Evolutionary conservation across 208 protist species (phyloP).

Genomic region (Acanthamoeba triangularis): DNA sequence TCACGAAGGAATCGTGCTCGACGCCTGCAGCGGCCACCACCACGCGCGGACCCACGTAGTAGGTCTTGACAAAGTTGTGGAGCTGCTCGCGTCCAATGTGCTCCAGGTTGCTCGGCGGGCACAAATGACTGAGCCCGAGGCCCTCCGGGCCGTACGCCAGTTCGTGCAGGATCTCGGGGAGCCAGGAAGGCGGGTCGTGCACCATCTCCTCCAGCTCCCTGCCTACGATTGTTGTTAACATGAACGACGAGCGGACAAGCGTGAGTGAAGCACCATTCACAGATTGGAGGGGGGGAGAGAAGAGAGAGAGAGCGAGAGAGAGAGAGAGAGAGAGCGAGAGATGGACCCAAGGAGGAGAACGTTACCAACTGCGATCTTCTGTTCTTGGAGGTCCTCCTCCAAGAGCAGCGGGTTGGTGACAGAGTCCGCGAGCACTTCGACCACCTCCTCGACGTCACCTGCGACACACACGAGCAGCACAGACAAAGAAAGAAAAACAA

Average conservation of each 20-base stretch:
- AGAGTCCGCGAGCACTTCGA: slow-evolving; percentile 76
- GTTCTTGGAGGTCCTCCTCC: slow-evolving; percentile 70
- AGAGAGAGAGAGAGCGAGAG: neutral
- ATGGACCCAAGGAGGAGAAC: no score
- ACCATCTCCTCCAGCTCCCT: slow-evolving; percentile 48
- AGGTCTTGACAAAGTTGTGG: slow-evolving; percentile 51
- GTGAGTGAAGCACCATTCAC: neutral
- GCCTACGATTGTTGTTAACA: neutral
- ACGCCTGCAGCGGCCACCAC: slow-evolving; percentile 84
- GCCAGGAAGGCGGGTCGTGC: slow-evolving; percentile 10
- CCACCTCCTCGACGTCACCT: slow-evolving; percentile 13
- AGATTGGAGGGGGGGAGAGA: no score
- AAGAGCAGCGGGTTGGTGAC: slow-evolving; percentile 51
- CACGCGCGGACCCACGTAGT: slow-evolving; percentile 72
- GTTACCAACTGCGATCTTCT: slow-evolving; percentile 23
- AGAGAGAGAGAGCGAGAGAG: no score
- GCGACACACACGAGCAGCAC: neutral
- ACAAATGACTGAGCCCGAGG: slow-evolving; percentile 66
- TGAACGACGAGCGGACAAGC: no score
- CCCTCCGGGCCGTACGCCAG: slow-evolving; percentile 8
- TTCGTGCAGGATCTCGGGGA: slow-evolving; percentile 66
- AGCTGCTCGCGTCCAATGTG: slow-evolving; percentile 67
- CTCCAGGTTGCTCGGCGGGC: slow-evolving; percentile 10
- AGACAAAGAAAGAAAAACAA: neutral
- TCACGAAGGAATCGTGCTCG: slow-evolving; percentile 83